Conservation (phyloP, 2,329 filamentous ascomycete species). For the Alternaria dauci region DNA sequence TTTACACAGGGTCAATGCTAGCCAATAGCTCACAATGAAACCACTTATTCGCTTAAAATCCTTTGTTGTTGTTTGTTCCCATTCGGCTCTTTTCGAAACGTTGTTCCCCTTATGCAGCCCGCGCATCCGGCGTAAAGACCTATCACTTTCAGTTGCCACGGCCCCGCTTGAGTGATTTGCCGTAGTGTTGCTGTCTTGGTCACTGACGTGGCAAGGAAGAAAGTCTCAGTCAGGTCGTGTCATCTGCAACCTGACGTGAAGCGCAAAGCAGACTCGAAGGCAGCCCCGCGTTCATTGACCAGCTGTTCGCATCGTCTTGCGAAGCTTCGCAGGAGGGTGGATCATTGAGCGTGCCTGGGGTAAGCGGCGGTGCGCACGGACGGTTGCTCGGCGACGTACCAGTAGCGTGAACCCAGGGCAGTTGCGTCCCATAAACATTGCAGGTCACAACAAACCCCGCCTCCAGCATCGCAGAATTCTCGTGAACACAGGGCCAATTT, state of each 20-base stretch:
- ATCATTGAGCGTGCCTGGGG: conserved; percentile 11
- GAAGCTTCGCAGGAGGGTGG: conserved; percentile 12
- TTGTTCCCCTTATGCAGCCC: background rate
- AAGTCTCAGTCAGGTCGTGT: background rate
- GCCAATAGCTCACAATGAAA: background rate
- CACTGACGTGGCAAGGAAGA: conserved; percentile 6
- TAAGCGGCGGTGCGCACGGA: conserved; percentile 20
- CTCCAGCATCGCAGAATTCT: conserved; percentile 16
- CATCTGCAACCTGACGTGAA: background rate
- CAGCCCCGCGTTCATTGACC: background rate
- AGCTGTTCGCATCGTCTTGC: conserved; percentile 9
- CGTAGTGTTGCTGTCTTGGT: conserved; percentile 4
- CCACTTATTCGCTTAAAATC: background rate
- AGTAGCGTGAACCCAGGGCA: conserved; percentile 16
- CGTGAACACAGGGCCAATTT: conserved; percentile 44
- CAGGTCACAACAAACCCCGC: conserved; percentile 27
- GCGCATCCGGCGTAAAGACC: background rate
- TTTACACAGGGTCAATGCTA: background rate
- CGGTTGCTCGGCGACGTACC: conserved; percentile 23
- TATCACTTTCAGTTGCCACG: background rate
- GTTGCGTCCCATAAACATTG: background rate
- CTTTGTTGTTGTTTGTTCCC: background rate
- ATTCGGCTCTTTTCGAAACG: background rate
- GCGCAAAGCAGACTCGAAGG: background rate
- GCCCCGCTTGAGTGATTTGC: conserved; percentile 12